Evolutionary conservation across 2,329 filamentous ascomycete species (phyloP).

Genomic region (Blumeriella jaapii): DNA sequence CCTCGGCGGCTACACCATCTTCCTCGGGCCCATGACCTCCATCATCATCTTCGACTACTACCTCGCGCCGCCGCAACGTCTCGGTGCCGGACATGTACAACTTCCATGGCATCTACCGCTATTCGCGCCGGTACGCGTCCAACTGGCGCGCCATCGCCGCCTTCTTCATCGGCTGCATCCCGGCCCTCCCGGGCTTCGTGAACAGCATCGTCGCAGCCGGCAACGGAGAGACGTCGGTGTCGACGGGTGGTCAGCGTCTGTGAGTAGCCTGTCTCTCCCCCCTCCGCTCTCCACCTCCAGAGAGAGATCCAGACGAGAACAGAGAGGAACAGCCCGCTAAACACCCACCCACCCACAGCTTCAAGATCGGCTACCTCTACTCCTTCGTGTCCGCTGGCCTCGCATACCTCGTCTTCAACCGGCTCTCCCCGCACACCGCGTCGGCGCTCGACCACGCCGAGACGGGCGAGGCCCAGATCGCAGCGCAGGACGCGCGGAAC

Average conservation of each 20-base stretch:
- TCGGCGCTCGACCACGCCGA: slow-evolving; percentile 13
- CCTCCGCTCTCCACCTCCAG: no score
- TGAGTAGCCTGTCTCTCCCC: no score
- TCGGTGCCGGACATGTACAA: slow-evolving; percentile 30
- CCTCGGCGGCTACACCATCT: slow-evolving; percentile 53
- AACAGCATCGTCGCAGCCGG: slow-evolving; percentile 12
- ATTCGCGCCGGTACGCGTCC: slow-evolving; percentile 8
- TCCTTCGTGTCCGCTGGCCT: slow-evolving; percentile 11
- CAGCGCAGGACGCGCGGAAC: slow-evolving; percentile 11
- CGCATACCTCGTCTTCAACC: slow-evolving; percentile 12
- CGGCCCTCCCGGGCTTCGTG: slow-evolving; percentile 18
- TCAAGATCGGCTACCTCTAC: slow-evolving; percentile 13
- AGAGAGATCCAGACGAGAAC: no score
- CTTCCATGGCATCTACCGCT: slow-evolving; percentile 14
- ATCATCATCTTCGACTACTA: slow-evolving; percentile 44
- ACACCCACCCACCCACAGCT: slow-evolving; percentile 4
- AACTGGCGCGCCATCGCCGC: slow-evolving; percentile 14
- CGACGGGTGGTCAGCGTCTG: slow-evolving; percentile 12
- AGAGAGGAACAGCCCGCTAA: not conserved
- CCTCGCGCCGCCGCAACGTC: slow-evolving; percentile 27
- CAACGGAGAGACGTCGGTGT: slow-evolving; percentile 5
- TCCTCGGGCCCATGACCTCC: slow-evolving; percentile 47
- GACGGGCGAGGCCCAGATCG: slow-evolving; percentile 13
- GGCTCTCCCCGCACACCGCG: slow-evolving; percentile 9
- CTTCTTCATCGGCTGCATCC: slow-evolving; percentile 22